phyloP scores from a whole-genome alignment of 768 basidiomycete species.

The Mycena olivaceomarginata region DNA sequence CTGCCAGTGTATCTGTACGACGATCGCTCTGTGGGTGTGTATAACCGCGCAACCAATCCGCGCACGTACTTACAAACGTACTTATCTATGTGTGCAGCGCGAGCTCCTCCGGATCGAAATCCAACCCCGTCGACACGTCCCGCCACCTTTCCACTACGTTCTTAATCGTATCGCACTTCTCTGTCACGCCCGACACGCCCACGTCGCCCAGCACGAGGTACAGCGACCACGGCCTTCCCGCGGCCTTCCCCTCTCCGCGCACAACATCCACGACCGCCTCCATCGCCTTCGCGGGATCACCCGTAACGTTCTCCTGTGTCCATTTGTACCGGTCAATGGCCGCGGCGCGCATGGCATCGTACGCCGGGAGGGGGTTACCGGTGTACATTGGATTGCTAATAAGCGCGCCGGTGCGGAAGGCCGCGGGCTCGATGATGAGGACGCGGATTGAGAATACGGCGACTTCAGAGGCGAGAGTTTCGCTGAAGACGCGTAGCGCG shows the following conservation, averaged over 20 bases:
- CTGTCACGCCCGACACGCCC: slow-evolving; percentile 46
- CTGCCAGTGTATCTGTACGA: too few relatives aligned
- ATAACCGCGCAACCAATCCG: too few relatives aligned
- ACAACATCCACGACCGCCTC: slow-evolving; percentile 56
- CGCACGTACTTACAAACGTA: too few relatives aligned
- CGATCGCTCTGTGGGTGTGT: too few relatives aligned
- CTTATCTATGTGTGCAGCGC: too few relatives aligned
- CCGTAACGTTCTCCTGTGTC: slow-evolving; percentile 41
- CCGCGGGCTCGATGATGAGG: slow-evolving; percentile 63
- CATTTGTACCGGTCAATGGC: slow-evolving; percentile 41
- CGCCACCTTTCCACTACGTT: slow-evolving; percentile 53
- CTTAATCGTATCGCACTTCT: slow-evolving; percentile 49
- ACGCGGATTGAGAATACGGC: slow-evolving; percentile 61
- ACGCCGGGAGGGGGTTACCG: slow-evolving; percentile 57
- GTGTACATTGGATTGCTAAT: slow-evolving; percentile 48
- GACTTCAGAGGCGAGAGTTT: slow-evolving; percentile 61
- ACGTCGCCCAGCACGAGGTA: slow-evolving; percentile 52
- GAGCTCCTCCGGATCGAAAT: slow-evolving; percentile 19
- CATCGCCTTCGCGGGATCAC: slow-evolving; percentile 56
- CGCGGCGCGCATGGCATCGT: slow-evolving; percentile 52
- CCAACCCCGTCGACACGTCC: slow-evolving; percentile 46
- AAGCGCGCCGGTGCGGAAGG: slow-evolving; percentile 60
- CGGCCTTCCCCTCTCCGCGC: slow-evolving; percentile 54
- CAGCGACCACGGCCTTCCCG: slow-evolving; percentile 47
- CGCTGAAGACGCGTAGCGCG: slow-evolving; percentile 61